Conservation (phyloP, 192 early-diverging fungal genomes). For the Coemansia sp. region DNA sequence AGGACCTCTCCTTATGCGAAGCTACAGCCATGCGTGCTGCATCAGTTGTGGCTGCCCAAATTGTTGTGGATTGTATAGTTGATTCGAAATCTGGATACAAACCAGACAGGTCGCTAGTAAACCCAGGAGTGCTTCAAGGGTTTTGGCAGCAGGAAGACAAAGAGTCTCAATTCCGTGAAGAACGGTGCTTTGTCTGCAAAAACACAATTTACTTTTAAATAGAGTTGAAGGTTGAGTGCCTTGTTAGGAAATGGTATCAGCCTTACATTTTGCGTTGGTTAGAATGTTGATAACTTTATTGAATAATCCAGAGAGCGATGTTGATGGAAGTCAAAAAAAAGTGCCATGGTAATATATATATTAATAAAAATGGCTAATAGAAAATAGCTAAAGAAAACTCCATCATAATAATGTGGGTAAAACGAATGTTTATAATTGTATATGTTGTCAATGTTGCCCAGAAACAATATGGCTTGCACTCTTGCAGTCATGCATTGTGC, state of each 20-base stretch:
- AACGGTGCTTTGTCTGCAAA: slow-evolving; percentile 61
- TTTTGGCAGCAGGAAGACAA: slow-evolving; percentile 79
- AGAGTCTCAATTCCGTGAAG: slow-evolving; percentile 60
- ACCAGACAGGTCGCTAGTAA: slow-evolving; percentile 43
- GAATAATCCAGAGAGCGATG: no score
- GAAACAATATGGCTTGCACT: no score
- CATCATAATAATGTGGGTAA: no score
- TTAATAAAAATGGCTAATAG: no score
- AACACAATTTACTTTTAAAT: slow-evolving; percentile 70
- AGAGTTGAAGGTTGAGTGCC: neutral
- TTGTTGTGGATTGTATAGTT: slow-evolving; percentile 54
- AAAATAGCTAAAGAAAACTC: no score
- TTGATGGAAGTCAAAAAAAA: no score
- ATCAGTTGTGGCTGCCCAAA: slow-evolving; percentile 64
- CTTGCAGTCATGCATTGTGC: no score
- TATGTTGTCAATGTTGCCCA: no score
- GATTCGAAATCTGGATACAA: slow-evolving; percentile 24
- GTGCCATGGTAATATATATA: no score
- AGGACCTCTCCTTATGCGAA: slow-evolving; percentile 56
- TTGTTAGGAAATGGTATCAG: neutral
- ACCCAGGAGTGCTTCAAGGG: slow-evolving; percentile 59
- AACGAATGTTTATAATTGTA: no score
- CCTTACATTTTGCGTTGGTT: no score
- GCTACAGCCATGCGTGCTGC: slow-evolving; percentile 69
- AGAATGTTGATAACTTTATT: no score